These are phyloP conservation scores for Trifolium repens DNA, from an alignment of 306 rosid species.

Conservation along the genomic window DNA sequence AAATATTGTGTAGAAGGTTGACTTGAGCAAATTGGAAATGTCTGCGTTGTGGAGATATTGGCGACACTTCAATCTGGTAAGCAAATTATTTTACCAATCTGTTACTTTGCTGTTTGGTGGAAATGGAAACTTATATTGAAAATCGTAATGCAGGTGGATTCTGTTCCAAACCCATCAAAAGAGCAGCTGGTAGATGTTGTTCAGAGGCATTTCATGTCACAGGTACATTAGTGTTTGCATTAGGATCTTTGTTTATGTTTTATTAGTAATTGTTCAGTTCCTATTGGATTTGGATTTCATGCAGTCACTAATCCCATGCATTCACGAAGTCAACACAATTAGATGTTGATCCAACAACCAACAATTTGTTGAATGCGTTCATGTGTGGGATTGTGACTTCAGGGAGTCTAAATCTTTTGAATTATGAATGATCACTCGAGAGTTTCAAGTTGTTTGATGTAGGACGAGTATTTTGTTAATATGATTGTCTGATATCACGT, in stretches of 20 bases:
- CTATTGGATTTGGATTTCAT: not conserved
- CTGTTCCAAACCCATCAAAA: conserved; percentile 81
- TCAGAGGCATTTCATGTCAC: conserved; percentile 97
- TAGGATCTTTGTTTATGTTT: not conserved
- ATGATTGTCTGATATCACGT: conserved; percentile 5
- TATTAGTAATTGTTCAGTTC: conserved; percentile 11
- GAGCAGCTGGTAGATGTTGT: conserved; percentile 89
- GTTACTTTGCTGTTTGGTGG: not conserved
- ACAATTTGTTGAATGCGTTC: not conserved
- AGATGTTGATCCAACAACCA: not conserved
- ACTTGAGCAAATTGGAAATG: conserved; percentile 86
- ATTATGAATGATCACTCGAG: not conserved
- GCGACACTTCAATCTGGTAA: conserved; percentile 93
- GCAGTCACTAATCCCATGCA: not conserved
- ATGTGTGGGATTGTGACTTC: not conserved
- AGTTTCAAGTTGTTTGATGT: conserved; percentile 6
- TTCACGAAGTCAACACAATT: not conserved
- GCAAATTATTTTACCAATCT: conserved; percentile 40
- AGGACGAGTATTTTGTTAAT: not conserved
- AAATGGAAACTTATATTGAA: not conserved
- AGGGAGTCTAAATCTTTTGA: not conserved
- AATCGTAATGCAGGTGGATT: conserved; percentile 62
- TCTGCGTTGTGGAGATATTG: conserved; percentile 94
- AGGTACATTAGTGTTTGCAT: conserved; percentile 49
- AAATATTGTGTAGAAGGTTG: conserved; percentile 68